These are phyloP conservation scores for Aspergillus sp. DNA, from an alignment of 2,329 filamentous ascomycete species.

Conservation along the genomic window DNA sequence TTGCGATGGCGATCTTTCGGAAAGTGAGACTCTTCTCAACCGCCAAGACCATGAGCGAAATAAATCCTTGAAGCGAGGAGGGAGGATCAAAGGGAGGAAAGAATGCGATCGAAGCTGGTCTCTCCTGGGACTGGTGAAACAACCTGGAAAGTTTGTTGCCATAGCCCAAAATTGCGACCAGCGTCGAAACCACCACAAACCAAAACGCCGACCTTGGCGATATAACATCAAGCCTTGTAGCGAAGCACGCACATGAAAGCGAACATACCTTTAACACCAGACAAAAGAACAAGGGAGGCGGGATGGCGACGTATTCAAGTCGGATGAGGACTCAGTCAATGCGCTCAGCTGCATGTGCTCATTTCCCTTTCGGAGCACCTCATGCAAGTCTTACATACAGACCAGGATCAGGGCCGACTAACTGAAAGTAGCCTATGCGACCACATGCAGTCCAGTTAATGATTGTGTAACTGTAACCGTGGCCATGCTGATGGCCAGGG, in stretches of 20 bases:
- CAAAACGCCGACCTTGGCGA: neutral
- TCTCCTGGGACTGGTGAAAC: neutral
- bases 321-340: neutral
- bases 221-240: neutral
- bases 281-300: neutral
- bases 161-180: neutral
- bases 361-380: neutral
- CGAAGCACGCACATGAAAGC: neutral
- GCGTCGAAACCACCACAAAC: neutral
- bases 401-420: neutral
- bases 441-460: neutral
- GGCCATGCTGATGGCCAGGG: neutral
- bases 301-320: neutral
- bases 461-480: neutral
- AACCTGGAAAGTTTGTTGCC: neutral
- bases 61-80: neutral
- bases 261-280: neutral
- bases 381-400: neutral
- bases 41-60: neutral
- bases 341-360: neutral
- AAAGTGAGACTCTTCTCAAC: neutral
- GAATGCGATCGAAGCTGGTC: neutral
- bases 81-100: neutral
- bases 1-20: neutral
- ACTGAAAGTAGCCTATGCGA: neutral